Base-by-base conservation (phyloP, 331 rosid species). In the Rosa hybrid region DNA sequence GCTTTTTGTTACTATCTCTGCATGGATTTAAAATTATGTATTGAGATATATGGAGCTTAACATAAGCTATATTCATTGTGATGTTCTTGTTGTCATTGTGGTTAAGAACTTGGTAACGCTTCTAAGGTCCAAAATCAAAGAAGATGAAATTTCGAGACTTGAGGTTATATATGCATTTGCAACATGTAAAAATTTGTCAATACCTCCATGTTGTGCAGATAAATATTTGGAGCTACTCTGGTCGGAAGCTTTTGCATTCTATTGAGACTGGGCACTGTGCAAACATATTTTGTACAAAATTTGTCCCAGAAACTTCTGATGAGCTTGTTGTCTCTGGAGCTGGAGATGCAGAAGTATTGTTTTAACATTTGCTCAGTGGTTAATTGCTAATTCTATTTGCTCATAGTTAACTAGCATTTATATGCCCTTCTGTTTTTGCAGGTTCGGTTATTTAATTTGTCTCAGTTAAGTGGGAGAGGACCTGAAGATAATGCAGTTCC, bases 241-340 rank as follows among this genome's bases (percentile, higher is more conserved):
- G 88, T 51, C 83, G 76, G 77, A 89, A 84, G 50, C 93, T 96
- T 80, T 72, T 96, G 90, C 94, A 96, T 79, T 91, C 98, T 68
- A 80, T 93, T 72, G 99, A 91, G 53, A 93, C 94, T 12, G 99
- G 99, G 83, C 99, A 96, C 78, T 56, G 94, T 63, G 91, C 97
- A 21, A 96, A 96, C 87, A 93, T 96, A 88, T 96, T 93, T 85
- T 96, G 99, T 75, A 87, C 98, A 25, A 96, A 93, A 86, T 96
- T 96, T 77, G 79, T 96, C 21, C 99, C 98, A 38, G 99, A 93
- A 86, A 96, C 97, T 74, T 89, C 94, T 34, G 97, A 93, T 85
- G 98, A 96, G 84, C 96, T 96, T 83, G 99, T 96, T 62, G 97
- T 75, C 73, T 96, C 99, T 27, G 99, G 98, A 75, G 99, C 99